A percentile compares a stretch with the other conserved stretches of the same genome.
These are phyloP conservation scores for Phytopythium delawarense DNA, from an alignment of 352 stramenopile genomes.

Conservation along the genomic window DNA sequence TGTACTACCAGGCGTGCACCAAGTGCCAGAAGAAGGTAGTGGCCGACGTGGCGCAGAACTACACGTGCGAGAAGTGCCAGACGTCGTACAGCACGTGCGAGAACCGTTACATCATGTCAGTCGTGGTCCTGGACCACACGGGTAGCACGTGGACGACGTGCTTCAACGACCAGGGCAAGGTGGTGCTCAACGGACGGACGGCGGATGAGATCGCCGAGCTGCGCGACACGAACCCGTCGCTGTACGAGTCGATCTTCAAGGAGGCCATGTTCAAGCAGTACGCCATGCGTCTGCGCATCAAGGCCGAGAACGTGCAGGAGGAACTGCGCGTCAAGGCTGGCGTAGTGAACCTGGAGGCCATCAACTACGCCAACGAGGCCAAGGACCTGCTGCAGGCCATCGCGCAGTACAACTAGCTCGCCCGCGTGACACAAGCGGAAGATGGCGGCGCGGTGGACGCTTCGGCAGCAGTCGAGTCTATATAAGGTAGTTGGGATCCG, in stretches of 20 bases:
- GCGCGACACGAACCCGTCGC: slow-evolving; percentile 74
- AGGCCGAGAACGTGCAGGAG: slow-evolving; percentile 96
- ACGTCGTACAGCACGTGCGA: slow-evolving; percentile 92
- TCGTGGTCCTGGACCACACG: slow-evolving; percentile 92
- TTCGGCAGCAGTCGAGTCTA: not conserved
- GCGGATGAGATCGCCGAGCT: slow-evolving; percentile 92
- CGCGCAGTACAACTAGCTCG: slow-evolving; percentile 67
- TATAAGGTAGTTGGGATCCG: slow-evolving; percentile 5
- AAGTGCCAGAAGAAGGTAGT: slow-evolving; percentile 92
- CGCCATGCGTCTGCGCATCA: slow-evolving; percentile 87
- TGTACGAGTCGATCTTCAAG: slow-evolving; percentile 93
- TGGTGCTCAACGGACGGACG: slow-evolving; percentile 88
- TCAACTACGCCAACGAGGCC: slow-evolving; percentile 93
- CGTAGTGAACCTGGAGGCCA: slow-evolving; percentile 87
- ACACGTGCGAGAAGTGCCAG: slow-evolving; percentile 96
- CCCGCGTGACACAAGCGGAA: not conserved
- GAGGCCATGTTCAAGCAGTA: slow-evolving; percentile 91
- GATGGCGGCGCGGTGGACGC: not conserved
- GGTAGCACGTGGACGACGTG: slow-evolving; percentile 93
- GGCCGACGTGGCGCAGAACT: slow-evolving; percentile 93
- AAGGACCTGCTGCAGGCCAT: slow-evolving; percentile 93
- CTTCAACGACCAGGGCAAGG: slow-evolving; percentile 96
- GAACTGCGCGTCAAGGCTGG: slow-evolving; percentile 93
- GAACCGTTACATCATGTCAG: slow-evolving; percentile 95
- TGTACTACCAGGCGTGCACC: slow-evolving; percentile 86